phyloP scores from a whole-genome alignment of 2,329 filamentous ascomycete genomes.

The Colletotrichum sp. region DNA sequence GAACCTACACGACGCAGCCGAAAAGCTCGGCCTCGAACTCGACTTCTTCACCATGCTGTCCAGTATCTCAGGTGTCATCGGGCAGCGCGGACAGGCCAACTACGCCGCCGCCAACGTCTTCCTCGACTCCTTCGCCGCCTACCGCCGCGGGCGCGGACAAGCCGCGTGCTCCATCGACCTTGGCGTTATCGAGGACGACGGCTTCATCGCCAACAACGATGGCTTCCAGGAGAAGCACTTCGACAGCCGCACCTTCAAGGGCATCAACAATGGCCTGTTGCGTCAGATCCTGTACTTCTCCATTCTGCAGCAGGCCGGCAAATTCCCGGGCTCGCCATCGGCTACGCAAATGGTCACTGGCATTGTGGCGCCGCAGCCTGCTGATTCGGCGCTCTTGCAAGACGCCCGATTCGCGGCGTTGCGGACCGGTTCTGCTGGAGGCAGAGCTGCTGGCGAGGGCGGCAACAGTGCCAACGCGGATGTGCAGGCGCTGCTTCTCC shows the following conservation, averaged over 20 bases:
- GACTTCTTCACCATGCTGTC: neutral
- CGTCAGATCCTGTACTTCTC: neutral
- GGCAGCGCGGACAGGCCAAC: slow-evolving; percentile 36
- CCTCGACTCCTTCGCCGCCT: slow-evolving; percentile 33
- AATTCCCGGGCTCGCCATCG: neutral
- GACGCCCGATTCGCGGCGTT: neutral
- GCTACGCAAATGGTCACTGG: neutral
- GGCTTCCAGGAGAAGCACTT: neutral
- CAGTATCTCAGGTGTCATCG: slow-evolving; percentile 26
- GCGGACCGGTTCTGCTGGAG: neutral
- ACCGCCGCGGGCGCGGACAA: neutral
- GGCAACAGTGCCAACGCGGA: neutral
- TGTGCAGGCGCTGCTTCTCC: neutral
- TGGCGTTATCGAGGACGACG: neutral
- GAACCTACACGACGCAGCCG: neutral
- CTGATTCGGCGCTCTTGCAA: slow-evolving; percentile 17
- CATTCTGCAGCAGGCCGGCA: neutral
- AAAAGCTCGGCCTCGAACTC: neutral
- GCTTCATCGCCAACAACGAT: neutral
- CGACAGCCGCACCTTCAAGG: neutral
- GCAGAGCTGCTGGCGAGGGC: neutral
- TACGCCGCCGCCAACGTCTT: slow-evolving; percentile 38
- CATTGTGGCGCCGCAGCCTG: neutral
- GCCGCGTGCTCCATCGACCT: neutral
- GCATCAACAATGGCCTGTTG: neutral